Evolutionary conservation across 495 filamentous ascomycete genomes (phyloP).

Genomic region (Xylaria intraflava): DNA sequence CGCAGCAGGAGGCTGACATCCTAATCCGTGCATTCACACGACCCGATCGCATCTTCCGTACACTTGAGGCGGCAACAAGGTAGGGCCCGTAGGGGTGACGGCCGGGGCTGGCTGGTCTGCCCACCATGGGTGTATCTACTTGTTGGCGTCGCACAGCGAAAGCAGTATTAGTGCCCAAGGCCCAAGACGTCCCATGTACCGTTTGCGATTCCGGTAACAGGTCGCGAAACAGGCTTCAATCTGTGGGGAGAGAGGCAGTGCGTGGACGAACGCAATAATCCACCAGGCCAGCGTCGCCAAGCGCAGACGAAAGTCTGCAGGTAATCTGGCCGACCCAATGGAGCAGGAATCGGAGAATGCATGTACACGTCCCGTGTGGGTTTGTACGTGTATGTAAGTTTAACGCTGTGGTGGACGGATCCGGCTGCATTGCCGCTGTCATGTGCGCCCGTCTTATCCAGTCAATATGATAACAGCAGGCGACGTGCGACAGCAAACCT

Average conservation of each 20-base stretch:
- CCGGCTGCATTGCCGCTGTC: conserved; percentile 11
- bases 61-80: too few relatives aligned
- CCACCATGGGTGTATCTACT: too few relatives aligned
- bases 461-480: background rate
- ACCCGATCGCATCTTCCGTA: too few relatives aligned
- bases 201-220: background rate
- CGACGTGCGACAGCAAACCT: conserved; percentile 1
- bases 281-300: background rate
- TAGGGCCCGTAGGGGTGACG: too few relatives aligned
- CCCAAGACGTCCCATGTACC: background rate
- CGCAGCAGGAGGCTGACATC: too few relatives aligned
- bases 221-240: background rate
- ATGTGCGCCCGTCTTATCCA: background rate
- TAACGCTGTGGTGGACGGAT: conserved; percentile 5
- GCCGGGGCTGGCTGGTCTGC: too few relatives aligned
- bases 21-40: too few relatives aligned
- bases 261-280: background rate
- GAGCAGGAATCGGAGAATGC: background rate
- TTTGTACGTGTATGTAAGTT: conserved; percentile 6
- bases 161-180: background rate
- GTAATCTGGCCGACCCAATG: background rate
- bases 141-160: too few relatives aligned
- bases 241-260: background rate
- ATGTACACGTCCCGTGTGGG: conserved; percentile 5
- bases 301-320: conserved; percentile 1